Conservation (phyloP, 2,329 filamentous ascomycete species). For the Tolypocladium guangdongense region DNA sequence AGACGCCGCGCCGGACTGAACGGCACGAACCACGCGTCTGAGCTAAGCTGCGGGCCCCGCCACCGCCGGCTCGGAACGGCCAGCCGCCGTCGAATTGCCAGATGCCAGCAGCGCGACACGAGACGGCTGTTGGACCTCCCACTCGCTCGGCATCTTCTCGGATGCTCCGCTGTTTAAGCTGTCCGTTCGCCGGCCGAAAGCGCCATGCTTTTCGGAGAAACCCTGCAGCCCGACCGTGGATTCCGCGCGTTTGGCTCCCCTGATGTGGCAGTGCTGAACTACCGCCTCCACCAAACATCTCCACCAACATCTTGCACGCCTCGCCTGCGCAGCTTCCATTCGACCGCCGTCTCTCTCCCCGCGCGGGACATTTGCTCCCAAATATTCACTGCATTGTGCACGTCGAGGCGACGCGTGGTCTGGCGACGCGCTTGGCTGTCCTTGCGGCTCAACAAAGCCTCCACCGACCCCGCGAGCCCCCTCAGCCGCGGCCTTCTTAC, state of each 20-base stretch:
- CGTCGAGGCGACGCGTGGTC: background rate
- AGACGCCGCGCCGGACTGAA: too few species aligned
- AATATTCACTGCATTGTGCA: background rate
- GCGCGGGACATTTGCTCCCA: too few species aligned
- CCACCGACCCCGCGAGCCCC: background rate
- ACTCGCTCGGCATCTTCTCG: too few species aligned
- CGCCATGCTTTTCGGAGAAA: background rate
- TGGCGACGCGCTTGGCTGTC: background rate
- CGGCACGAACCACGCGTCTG: too few species aligned
- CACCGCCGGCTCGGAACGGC: too few species aligned
- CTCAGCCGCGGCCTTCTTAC: background rate
- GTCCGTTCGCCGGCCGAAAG: background rate
- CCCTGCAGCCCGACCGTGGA: background rate
- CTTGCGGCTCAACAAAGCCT: background rate
- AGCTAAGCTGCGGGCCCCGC: too few species aligned
- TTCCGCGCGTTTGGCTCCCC: background rate
- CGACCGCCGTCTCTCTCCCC: background rate
- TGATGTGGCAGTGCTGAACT: background rate
- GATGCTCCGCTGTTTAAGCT: too few species aligned
- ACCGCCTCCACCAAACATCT: background rate
- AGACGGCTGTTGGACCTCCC: too few species aligned
- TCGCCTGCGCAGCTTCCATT: background rate
- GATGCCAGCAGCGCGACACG: too few species aligned
- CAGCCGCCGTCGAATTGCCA: too few species aligned
- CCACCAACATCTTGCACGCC: too few species aligned